Evolutionary conservation across 495 filamentous ascomycete genomes (phyloP).

Genomic region (Recurvomyces mirabilis): DNA sequence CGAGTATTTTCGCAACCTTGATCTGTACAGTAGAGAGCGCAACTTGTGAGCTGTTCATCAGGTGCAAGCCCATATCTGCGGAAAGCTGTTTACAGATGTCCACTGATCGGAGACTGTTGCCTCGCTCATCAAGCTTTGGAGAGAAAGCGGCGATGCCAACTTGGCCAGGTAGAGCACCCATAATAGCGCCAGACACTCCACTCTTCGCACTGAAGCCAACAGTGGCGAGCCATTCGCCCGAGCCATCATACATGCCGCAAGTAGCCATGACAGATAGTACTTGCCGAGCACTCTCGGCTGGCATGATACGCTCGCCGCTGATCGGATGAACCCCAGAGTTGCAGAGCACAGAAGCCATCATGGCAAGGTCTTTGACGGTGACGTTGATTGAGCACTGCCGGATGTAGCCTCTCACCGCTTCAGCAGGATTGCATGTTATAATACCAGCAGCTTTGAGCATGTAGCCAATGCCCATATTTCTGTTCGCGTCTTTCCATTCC

Average conservation of each 20-base stretch:
- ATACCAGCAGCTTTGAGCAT: slow-evolving; percentile 4
- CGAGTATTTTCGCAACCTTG: background rate
- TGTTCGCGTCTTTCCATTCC: background rate
- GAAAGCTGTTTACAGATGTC: background rate
- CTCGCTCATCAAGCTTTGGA: background rate
- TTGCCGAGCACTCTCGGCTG: background rate
- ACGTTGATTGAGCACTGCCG: background rate
- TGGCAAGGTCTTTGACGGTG: background rate
- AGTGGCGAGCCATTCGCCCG: background rate
- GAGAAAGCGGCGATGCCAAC: slow-evolving; percentile 1
- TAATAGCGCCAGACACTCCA: background rate
- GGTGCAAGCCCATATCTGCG: background rate
- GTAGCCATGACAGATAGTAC: slow-evolving; percentile 1
- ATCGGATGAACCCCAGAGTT: background rate
- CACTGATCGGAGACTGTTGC: background rate
- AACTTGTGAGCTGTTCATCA: slow-evolving; percentile 2
- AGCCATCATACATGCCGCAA: slow-evolving; percentile 1
- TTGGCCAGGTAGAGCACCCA: background rate
- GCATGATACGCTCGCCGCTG: background rate
- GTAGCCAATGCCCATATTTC: background rate
- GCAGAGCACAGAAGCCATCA: slow-evolving; percentile 1
- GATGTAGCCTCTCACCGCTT: background rate
- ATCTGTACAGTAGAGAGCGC: background rate
- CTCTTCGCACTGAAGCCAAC: slow-evolving; percentile 1
- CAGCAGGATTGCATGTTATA: background rate